Evolutionary conservation across 1,139 yeast genomes (phyloP), one percentile per base, ranked within the genome.

Genomic region (Geotrichum aggregatum): DNA sequence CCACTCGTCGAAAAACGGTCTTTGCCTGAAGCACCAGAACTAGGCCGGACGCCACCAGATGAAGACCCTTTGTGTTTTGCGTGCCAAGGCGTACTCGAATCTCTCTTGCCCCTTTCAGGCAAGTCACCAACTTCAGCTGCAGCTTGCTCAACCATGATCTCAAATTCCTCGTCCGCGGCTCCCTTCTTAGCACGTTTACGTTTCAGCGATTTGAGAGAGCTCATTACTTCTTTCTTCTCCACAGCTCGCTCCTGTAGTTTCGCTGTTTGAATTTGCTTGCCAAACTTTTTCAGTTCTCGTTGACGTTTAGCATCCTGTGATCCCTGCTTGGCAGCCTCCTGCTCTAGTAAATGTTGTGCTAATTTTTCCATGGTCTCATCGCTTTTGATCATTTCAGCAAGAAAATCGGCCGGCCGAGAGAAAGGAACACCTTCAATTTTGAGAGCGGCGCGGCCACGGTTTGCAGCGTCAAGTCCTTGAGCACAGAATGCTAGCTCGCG

Each of bases 391-490:
- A 24, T 24, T 24, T 24, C 28, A 24, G 28, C 28, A 24, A 24
- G 28, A 24, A 24, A 24, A 24, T 24, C 28, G 28, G 28, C 28
- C 28, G 28, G 84, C 28, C 28, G 28, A 5, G 28, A 24, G 28
- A 24, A 24, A 5, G 28, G 28, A 5, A 8, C 28, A 95, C 74
- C 92, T 92, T 72, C 98, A 67, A 80, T 80, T 48, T 74, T 65
- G 50, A 91, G 75, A 47, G 79, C 77, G 49, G 77, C 72, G 66
- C 91, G 83, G 36, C 88, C 96, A 63, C 77, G 79, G 54, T 77
- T 72, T 33, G 85, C 95, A 5, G 98, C 96, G 50, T 80, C 85
- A 57, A 92, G 78, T n/a, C 95, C 95, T 73, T 92, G 98, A 68
- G 87, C 89, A 71, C 89, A 91, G 64, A 88, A 87, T 10, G 84